Evolutionary conservation across 305 asterid species (phyloP), one percentile per base, ranked within the genome.

Genomic region (Fraxinus paxiana): DNA sequence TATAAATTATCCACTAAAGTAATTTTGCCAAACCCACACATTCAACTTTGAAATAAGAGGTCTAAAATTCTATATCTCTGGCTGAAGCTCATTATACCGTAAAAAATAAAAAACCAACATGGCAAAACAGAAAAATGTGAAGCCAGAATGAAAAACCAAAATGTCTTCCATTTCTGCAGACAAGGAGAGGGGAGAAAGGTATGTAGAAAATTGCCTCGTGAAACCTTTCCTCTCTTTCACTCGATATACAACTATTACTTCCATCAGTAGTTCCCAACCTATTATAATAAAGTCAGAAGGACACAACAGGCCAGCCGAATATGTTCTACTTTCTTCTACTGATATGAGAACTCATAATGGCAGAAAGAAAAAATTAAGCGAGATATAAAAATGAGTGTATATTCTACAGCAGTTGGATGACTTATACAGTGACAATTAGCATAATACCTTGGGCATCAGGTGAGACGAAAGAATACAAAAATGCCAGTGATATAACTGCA

Each of bases 381-480:
- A 70, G 24, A 70, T 70, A n/a, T 70, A 70, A 70, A 24, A 70
- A 54, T 70, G 75, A 12, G 5, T 70, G 24, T 70, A 70, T 31
- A 69, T 69, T 31, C 22, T 69, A 31, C 5, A 13, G 26, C 38
- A 30, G 22, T 70, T 2, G 13, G 43, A 30, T 70, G 75, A 70
- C 9, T 30, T 28, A 65, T 70, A 70, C 6, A 15, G 10, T 70
- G 24, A 70, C 24, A 31, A 70, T 33, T 15, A 70, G 75, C 26
- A 70, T 30, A 69, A 70, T 83, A 89, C 92, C 92, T 77, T 89
- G 90, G 79, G 67, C 77, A 82, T 87, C 85, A 48, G 92, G 84
- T 18, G 82, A 77, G 54, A 85, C 90, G 48, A 83, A 65, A 46
- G 87, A 79, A 48, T 41, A 30, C 61, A 85, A 76, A 63, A 73